A percentile compares a stretch with the other conserved stretches of the same genome.
Conservation (phyloP, 2,329 filamentous ascomycete genomes). For the Ophiostoma sp. region DNA sequence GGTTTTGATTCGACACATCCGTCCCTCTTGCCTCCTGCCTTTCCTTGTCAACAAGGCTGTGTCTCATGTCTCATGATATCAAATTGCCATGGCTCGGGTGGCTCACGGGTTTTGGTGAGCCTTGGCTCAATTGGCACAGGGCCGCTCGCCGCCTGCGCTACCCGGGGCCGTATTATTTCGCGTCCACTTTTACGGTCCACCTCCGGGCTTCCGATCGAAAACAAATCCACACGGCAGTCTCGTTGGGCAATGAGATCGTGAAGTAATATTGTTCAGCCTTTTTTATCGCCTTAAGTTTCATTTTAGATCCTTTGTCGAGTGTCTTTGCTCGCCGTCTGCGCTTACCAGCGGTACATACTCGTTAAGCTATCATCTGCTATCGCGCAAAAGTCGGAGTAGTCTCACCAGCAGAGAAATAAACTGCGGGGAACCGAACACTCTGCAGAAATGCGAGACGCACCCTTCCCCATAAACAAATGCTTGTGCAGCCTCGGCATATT, state of each 20-base stretch:
- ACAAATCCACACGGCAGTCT: not conserved
- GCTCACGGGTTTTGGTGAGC: not conserved
- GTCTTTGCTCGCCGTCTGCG: not conserved
- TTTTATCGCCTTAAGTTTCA: not conserved
- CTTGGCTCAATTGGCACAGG: not conserved
- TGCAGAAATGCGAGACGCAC: not conserved
- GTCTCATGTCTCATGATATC: not conserved
- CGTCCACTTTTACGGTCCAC: not conserved
- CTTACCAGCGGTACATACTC: not conserved
- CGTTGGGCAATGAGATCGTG: not conserved
- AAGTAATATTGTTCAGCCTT: not conserved
- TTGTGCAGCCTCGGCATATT: conserved; percentile 7
- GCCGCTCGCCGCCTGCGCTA: not conserved
- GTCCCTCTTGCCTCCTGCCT: not conserved
- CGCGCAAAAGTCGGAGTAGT: not conserved
- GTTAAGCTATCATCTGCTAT: conserved; percentile 7
- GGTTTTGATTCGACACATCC: not conserved
- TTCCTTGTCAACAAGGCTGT: not conserved
- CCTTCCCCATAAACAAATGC: not conserved
- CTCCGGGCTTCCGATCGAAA: not conserved
- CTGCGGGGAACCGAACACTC: not conserved
- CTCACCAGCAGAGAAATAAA: not conserved
- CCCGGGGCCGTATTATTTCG: not conserved
- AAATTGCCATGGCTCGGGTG: not conserved
- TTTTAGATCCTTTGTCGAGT: not conserved